Evolutionary conservation across 2,329 filamentous ascomycete genomes (phyloP).

Genomic region (Akanthomyces lecanii): DNA sequence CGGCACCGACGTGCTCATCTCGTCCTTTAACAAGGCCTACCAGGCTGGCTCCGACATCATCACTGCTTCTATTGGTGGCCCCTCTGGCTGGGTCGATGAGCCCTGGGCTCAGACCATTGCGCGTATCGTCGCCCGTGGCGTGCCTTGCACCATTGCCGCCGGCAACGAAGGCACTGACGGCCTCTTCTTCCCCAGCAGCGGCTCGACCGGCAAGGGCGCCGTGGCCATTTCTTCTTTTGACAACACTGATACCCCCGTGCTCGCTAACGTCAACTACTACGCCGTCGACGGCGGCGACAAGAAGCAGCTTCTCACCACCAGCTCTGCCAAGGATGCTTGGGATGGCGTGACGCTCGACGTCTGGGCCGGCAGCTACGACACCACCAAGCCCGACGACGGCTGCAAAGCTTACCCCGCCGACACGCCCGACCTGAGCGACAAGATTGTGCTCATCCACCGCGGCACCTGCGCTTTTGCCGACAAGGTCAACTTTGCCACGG

Average conservation of each 20-base stretch:
- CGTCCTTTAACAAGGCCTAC: constrained; percentile 56
- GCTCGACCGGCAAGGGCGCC: constrained; percentile 44
- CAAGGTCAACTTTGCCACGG: constrained; percentile 51
- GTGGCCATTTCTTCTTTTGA: constrained; percentile 49
- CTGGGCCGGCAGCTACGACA: constrained; percentile 47
- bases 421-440: constrained; percentile 53
- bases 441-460: constrained; percentile 57
- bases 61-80: constrained; percentile 49
- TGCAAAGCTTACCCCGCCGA: constrained; percentile 21
- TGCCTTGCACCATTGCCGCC: constrained; percentile 50
- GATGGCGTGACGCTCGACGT: constrained; percentile 43
- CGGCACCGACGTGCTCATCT: constrained; percentile 54
- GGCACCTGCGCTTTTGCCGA: constrained; percentile 53
- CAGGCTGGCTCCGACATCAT: constrained; percentile 57
- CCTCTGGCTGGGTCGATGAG: constrained; percentile 49
- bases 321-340: constrained; percentile 41
- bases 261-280: constrained; percentile 42
- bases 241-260: constrained; percentile 39
- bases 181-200: constrained; percentile 47
- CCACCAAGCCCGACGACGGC: constrained; percentile 22
- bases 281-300: constrained; percentile 32
- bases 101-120: constrained; percentile 47
- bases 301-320: constrained; percentile 40
- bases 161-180: constrained; percentile 46
- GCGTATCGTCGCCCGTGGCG: constrained; percentile 49